Percentiles rank a stretch among this genome's conserved stretches.
phyloP scores from a whole-genome alignment of 2,329 filamentous ascomycete genomes.

The Cercospora zeae-maydis region DNA sequence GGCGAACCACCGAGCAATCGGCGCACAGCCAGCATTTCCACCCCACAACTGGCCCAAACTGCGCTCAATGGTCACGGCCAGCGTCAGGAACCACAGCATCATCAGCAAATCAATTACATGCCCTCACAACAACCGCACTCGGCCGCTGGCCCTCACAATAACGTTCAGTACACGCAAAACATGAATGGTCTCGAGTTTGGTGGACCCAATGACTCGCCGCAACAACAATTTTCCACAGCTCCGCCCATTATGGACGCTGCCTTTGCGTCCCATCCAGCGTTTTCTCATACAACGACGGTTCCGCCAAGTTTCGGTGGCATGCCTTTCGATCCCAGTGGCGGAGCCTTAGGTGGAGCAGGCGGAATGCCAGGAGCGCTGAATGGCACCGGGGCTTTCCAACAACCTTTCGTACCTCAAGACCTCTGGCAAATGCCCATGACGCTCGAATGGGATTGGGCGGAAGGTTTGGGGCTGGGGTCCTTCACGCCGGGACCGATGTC shows the following conservation, averaged over 20 bases:
- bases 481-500: slow-evolving; percentile 31
- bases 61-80: slow-evolving; percentile 1
- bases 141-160: slow-evolving; percentile 9
- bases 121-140: slow-evolving; percentile 15
- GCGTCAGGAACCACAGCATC: slow-evolving; percentile 8
- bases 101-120: slow-evolving; percentile 21
- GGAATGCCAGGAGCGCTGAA: slow-evolving; percentile 1
- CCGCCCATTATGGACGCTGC: slow-evolving; percentile 1
- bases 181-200: slow-evolving; percentile 17
- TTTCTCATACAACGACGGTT: slow-evolving; percentile 4
- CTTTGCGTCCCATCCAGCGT: slow-evolving; percentile 13
- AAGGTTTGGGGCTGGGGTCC: slow-evolving; percentile 36
- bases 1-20: slow-evolving; percentile 18
- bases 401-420: slow-evolving; percentile 87
- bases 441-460: slow-evolving; percentile 81
- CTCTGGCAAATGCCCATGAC: slow-evolving; percentile 96
- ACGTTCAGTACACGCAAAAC: slow-evolving; percentile 2
- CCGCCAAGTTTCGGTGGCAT: slow-evolving; percentile 18
- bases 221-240: slow-evolving; percentile 14
- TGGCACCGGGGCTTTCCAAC: slow-evolving; percentile 57
- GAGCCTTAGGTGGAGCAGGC: background rate
- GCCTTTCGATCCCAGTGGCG: slow-evolving; percentile 8
- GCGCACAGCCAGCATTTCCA: slow-evolving; percentile 19
- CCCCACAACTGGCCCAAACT: slow-evolving; percentile 13
- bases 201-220: slow-evolving; percentile 10